Evolutionary conservation across 2,329 filamentous ascomycete species (phyloP).

Genomic region (Neonectria faginata): DNA sequence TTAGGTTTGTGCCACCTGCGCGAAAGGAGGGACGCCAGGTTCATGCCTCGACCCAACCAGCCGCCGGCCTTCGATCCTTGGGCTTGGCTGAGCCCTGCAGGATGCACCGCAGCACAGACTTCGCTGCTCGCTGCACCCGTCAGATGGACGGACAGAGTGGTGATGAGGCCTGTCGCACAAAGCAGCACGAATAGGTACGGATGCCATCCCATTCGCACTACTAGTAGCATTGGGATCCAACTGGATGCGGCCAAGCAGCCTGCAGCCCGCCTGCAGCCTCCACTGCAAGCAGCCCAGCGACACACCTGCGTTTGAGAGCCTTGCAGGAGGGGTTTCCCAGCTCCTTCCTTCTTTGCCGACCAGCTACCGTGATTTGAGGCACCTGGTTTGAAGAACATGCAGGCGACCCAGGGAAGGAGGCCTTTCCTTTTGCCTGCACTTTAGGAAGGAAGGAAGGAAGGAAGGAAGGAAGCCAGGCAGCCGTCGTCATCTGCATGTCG

Average conservation of each 20-base stretch:
- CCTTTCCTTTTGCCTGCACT: neutral
- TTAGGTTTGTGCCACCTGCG: slow-evolving; percentile 1
- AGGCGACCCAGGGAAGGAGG: slow-evolving; percentile 2
- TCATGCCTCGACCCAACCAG: neutral
- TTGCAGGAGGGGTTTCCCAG: slow-evolving; percentile 15
- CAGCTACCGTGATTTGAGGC: slow-evolving; percentile 5
- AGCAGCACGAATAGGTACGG: slow-evolving; percentile 8
- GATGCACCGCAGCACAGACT: slow-evolving; percentile 1
- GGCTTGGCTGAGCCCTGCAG: slow-evolving; percentile 10
- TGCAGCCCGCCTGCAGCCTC: slow-evolving; percentile 2
- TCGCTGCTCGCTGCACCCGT: neutral
- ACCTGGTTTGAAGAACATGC: slow-evolving; percentile 2
- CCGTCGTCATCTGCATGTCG: neutral
- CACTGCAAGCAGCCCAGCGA: slow-evolving; percentile 12
- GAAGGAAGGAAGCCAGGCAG: neutral
- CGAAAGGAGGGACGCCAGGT: neutral
- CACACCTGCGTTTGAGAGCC: slow-evolving; percentile 17
- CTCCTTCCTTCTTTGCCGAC: slow-evolving; percentile 13
- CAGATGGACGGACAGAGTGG: neutral
- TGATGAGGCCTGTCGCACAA: slow-evolving; percentile 18
- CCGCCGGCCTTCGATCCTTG: neutral
- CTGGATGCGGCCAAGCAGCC: slow-evolving; percentile 15
- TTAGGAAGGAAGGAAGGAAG: slow-evolving; percentile 6
- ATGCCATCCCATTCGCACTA: neutral
- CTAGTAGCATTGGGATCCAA: neutral